Base-by-base conservation (phyloP, 176 grass and related monocot genomes). In the Avena insularis region DNA sequence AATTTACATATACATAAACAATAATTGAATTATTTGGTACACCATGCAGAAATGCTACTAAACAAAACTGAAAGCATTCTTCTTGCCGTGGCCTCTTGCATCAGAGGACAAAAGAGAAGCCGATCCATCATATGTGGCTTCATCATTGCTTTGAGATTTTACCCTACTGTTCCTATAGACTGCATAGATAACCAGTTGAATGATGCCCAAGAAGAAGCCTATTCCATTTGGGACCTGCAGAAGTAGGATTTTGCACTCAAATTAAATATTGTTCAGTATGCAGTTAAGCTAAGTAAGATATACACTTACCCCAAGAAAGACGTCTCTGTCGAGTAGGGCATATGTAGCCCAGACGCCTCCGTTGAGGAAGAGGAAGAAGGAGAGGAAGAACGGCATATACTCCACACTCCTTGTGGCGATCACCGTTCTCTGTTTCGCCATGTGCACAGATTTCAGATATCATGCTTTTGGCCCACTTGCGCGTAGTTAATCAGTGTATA, bases 351-450 rank as follows among this genome's bases (percentile, higher is more conserved):
- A 94, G 17, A 93, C 71, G 13, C 92, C 95, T 20, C 88, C 92
- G 14, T 97, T 97, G 53, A 97, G 91, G 79, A 91, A 94, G 38
- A 94, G 86, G 87, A 88, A 94, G 46, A 94, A 90, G 58, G 92
- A 97, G 2, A 94, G 89, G 29, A 90, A 86, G 86, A 97, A 97
- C 0, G 95, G 95, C 95, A 97, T 94, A 77, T 78, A 97, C 86
- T 97, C 88, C 65, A 97, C 92, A 45, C 90, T 92, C 57, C 35
- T 88, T 82, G 90, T 86, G 8, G 33, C 46, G 80, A 97, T 93
- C 78, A 97, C 92, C 23, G 67, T 94, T 66, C 58, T 79, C 95
- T 94, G 90, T 54, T 86, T 8, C 47, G 20, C 19, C 71, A 40
- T 12, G 49, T 4, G 38, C 15, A 2, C 17, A 82, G 6, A 35